Percentiles rank a stretch among this genome's conserved stretches.
Evolutionary conservation across 345 rosid species (phyloP).

Genomic region (Salix caprea): DNA sequence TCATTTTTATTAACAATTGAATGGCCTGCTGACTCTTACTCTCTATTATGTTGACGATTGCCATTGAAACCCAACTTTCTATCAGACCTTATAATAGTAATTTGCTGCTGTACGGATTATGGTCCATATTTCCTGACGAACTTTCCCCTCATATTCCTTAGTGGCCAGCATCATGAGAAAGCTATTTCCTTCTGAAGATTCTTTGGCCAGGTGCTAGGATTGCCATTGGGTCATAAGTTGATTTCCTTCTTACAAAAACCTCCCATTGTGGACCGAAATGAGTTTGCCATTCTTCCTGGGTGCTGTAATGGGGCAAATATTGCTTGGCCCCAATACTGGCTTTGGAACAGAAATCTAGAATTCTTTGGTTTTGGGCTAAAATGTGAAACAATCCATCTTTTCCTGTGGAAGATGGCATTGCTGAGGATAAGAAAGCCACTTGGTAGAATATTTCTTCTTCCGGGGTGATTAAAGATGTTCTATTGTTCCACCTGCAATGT

Average conservation of each 20-base stretch:
- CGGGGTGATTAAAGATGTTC: constrained; percentile 70
- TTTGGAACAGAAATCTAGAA: constrained; percentile 44
- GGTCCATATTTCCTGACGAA: constrained; percentile 8
- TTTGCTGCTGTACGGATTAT: constrained; percentile 36
- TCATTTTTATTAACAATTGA: constrained; percentile 14
- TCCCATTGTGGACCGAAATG: constrained; percentile 81
- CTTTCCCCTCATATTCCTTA: constrained; percentile 11
- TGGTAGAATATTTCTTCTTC: constrained; percentile 69
- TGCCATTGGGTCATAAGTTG: constrained; percentile 67
- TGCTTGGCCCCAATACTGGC: constrained; percentile 52
- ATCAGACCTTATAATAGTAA: constrained; percentile 12
- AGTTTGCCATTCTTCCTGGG: constrained; percentile 65
- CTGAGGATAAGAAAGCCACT: constrained; percentile 76
- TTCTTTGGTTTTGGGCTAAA: constrained; percentile 49
- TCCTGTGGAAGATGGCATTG: constrained; percentile 60
- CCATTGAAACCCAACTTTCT: constrained; percentile 6
- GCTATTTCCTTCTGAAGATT: constrained; percentile 55
- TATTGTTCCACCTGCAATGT: constrained; percentile 76
- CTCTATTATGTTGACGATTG: constrained; percentile 5
- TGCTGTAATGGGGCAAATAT: constrained; percentile 67
- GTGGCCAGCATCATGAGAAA: constrained; percentile 23
- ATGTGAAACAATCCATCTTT: constrained; percentile 51
- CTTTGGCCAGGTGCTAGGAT: constrained; percentile 87
- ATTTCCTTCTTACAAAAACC: constrained; percentile 55
- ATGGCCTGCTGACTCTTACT: constrained; percentile 3